Evolutionary conservation across 1,284 basidiomycete species (phyloP).

Genomic region (Fomes fomentarius): DNA sequence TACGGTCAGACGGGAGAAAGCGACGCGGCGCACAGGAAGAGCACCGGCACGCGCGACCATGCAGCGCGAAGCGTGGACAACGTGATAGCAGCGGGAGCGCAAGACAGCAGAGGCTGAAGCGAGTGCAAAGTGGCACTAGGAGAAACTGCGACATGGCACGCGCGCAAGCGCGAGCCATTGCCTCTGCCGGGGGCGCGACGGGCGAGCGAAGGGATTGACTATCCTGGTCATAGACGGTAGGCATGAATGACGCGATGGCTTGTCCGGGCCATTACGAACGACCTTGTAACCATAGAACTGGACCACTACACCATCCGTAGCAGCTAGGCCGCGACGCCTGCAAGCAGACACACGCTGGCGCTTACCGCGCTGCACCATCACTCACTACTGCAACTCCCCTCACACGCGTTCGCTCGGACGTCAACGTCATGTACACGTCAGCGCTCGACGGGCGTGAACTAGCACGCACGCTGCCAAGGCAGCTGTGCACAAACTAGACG

Average conservation of each 20-base stretch:
- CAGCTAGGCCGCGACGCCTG: constrained; percentile 22
- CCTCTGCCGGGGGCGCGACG: constrained; percentile 12
- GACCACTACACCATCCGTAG: constrained; percentile 1
- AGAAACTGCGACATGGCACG: constrained; percentile 13
- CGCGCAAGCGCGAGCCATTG: constrained; percentile 22
- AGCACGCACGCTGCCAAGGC: constrained; percentile 29
- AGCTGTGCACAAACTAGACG: constrained; percentile 24
- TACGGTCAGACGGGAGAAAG: constrained; percentile 4
- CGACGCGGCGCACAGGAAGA: neutral
- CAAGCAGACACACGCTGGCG: constrained; percentile 22
- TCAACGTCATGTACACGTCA: constrained; percentile 15
- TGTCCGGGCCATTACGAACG: constrained; percentile 6
- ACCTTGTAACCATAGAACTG: constrained; percentile 3
- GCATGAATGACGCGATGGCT: constrained; percentile 11
- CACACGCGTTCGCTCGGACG: constrained; percentile 23
- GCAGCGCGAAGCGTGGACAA: constrained; percentile 8
- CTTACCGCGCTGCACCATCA: constrained; percentile 14
- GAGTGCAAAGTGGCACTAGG: constrained; percentile 12
- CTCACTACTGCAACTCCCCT: constrained; percentile 20
- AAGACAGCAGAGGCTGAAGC: too few relatives aligned
- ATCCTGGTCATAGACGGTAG: constrained; percentile 24
- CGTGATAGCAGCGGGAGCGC: constrained; percentile 1
- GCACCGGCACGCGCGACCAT: constrained; percentile 16
- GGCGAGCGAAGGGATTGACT: constrained; percentile 15
- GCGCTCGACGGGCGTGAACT: constrained; percentile 28